Evolutionary conservation across 179 eudicot genomes (phyloP).

Genomic region (Beta lomatogona): DNA sequence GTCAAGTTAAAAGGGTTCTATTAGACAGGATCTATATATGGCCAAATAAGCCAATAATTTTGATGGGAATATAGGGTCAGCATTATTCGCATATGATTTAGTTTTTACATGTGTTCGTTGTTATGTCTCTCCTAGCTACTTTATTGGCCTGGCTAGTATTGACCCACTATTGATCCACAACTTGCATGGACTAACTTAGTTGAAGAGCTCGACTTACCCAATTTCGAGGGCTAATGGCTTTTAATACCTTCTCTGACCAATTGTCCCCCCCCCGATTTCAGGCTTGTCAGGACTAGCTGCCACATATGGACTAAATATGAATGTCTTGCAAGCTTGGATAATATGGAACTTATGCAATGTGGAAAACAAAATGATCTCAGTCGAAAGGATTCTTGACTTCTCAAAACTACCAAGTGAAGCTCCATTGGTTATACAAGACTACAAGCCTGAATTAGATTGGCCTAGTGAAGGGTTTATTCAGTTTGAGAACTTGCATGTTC

Average conservation of each 20-base stretch:
- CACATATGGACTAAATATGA: constrained; percentile 77
- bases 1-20: too few relatives aligned
- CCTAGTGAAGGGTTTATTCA: constrained; percentile 64
- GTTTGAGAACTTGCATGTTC: constrained; percentile 62
- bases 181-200: too few relatives aligned
- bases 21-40: too few relatives aligned
- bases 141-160: too few relatives aligned
- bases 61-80: too few relatives aligned
- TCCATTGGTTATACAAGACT: constrained; percentile 54
- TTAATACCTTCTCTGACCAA: background rate
- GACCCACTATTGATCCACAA: too few relatives aligned
- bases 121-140: too few relatives aligned
- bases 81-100: too few relatives aligned
- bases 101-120: too few relatives aligned
- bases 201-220: too few relatives aligned
- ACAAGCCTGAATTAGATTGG: constrained; percentile 65
- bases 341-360: constrained; percentile 95
- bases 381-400: constrained; percentile 75
- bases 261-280: constrained; percentile 23
- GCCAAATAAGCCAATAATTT: too few relatives aligned
- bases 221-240: background rate
- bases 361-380: constrained; percentile 90
- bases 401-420: constrained; percentile 71
- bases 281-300: constrained; percentile 89
- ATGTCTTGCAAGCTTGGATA: constrained; percentile 85